These are phyloP conservation scores for Macrotyloma uniflorum DNA, from an alignment of 306 rosid species.

Conservation along the genomic window DNA sequence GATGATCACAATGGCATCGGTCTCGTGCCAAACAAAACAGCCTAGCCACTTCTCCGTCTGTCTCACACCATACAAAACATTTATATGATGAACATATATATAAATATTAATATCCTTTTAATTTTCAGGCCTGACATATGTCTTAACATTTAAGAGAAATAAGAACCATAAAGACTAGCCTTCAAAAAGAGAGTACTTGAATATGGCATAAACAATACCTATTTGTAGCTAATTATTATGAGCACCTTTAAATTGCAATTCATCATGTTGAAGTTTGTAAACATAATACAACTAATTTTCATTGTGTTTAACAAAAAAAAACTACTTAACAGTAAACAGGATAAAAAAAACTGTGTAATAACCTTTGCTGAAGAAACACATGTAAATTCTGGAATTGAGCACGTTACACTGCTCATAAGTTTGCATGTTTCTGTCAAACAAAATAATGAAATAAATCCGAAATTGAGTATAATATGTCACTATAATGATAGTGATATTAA, in stretches of 20 bases:
- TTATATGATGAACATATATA: not conserved
- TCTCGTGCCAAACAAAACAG: too few relatives aligned
- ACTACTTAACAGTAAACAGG: not conserved
- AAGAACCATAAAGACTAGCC: not conserved
- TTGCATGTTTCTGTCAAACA: slow-evolving; percentile 78
- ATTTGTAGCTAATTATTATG: not conserved
- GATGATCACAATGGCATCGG: too few relatives aligned
- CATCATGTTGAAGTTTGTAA: not conserved
- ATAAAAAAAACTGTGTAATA: slow-evolving; percentile 37
- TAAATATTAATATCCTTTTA: not conserved
- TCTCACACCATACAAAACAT: too few relatives aligned
- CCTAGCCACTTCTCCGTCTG: too few relatives aligned
- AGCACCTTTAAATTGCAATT: not conserved
- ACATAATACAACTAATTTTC: not conserved
- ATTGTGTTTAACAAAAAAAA: not conserved
- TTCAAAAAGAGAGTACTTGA: not conserved
- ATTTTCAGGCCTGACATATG: not conserved
- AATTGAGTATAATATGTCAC: slow-evolving; percentile 15
- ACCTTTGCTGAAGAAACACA: slow-evolving; percentile 97
- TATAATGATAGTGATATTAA: not conserved
- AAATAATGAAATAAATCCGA: slow-evolving; percentile 36
- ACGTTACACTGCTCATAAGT: slow-evolving; percentile 71
- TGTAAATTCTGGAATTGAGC: slow-evolving; percentile 95
- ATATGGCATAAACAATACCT: not conserved
- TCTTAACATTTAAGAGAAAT: not conserved